Conservation (phyloP, 2,329 filamentous ascomycete species). For the Colletotrichum gigasporum region DNA sequence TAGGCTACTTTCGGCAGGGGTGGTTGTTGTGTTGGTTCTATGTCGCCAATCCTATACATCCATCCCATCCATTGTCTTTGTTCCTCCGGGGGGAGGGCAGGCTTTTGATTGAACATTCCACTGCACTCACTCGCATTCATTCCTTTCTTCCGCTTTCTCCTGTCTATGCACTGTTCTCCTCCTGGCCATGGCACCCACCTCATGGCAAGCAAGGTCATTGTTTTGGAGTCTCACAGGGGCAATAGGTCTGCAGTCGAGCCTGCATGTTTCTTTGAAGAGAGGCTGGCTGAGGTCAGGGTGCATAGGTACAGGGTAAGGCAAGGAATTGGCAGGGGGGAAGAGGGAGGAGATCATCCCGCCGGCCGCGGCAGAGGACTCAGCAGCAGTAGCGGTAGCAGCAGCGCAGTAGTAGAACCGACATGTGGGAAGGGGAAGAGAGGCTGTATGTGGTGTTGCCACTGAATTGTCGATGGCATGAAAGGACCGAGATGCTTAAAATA, state of each 20-base stretch:
- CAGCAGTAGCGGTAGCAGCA: constrained; percentile 10
- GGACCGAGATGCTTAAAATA: constrained; percentile 19
- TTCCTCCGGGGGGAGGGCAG: constrained; percentile 8
- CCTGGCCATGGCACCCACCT: constrained; percentile 14
- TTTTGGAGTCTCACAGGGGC: constrained; percentile 16
- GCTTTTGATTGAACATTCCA: constrained; percentile 22
- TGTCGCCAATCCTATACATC: neutral
- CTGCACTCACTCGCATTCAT: constrained; percentile 24
- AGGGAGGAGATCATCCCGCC: neutral
- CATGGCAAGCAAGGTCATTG: constrained; percentile 21
- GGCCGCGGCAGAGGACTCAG: constrained; percentile 15
- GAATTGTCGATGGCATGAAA: constrained; percentile 25
- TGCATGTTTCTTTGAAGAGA: constrained; percentile 27
- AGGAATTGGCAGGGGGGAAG: neutral
- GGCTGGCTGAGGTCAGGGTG: constrained; percentile 4
- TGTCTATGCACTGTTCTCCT: constrained; percentile 18
- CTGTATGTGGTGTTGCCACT: neutral
- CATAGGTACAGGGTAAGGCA: neutral
- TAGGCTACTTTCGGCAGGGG: constrained; percentile 21
- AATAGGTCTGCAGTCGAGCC: constrained; percentile 20
- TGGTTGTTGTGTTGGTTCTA: constrained; percentile 12
- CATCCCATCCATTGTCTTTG: constrained; percentile 28
- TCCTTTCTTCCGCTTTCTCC: constrained; percentile 21
- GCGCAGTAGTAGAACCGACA: constrained; percentile 8
- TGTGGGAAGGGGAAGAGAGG: neutral